Base-by-base conservation (phyloP, 2,329 filamentous ascomycete genomes). In the Nakataea oryzae region DNA sequence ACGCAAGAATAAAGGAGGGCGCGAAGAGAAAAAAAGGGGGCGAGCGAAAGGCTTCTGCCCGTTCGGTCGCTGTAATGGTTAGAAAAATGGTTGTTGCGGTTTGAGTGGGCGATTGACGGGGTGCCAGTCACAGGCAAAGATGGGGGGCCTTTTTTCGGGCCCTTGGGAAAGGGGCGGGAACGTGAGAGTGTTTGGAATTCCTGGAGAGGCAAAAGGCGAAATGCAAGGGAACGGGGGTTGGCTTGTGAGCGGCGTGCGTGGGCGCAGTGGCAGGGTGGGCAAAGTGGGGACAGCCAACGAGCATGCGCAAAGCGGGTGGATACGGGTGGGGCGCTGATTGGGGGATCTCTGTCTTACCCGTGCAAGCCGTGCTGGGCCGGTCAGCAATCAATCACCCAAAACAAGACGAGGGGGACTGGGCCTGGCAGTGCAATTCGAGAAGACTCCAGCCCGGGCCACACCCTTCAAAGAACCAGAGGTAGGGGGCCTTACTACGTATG, bases 151-250 rank as follows among this genome's bases (percentile, higher is more conserved):
- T 60, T 65, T 62, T 63, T 62, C 26, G 54, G n/a, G n/a, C 28
- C 6, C 26, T 3, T 57, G 55, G 3, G 62, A 41, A 56, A 62
- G 63, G 54, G 62, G 58, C 27, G 61, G 54, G 57, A 59, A 47
- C 30, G 63, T 64, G 67, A 66, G 68, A 67, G 68, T 67, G 66
- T 67, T 68, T 69, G 65, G 65, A 64, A 70, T 61, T 62, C 67
- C 65, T 65, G 66, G 67, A 65, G 66, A 66, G 61, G 63, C 61
- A 63, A 64, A 64, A 62, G 57, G 59, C 61, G 62, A 60, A 63
- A 70, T 67, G 67, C 66, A 69, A 66, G 67, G 66, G 66, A 58
- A 65, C 66, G 65, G 63, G 66, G 68, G 66, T 64, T 63, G 61
- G 55, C 29, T 28, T 57, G 55, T 57, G 57, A 13, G 57, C 29